Percentiles rank a stretch among this genome's conserved stretches.
These are phyloP conservation scores for Trichosporon sp. DNA, from an alignment of 1,284 basidiomycete genomes.

Conservation along the genomic window DNA sequence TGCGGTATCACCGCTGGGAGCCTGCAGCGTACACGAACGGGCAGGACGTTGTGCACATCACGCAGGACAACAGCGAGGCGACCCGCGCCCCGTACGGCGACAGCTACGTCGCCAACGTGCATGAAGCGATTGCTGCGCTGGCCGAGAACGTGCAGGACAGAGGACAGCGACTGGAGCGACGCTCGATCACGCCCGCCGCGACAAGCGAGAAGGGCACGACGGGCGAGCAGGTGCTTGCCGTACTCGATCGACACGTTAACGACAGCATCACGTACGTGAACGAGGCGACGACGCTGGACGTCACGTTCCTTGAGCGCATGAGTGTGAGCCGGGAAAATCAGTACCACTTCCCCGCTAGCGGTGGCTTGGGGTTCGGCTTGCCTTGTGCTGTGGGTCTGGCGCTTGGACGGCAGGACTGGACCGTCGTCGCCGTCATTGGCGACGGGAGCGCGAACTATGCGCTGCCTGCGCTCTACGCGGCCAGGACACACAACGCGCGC, in stretches of 20 bases:
- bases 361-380: slow-evolving; percentile 30
- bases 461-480: slow-evolving; percentile 25
- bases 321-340: neutral
- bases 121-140: neutral
- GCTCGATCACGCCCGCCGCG: neutral
- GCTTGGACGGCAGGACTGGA: slow-evolving; percentile 23
- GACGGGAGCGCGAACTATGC: slow-evolving; percentile 30
- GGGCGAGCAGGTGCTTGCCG: slow-evolving; percentile 22
- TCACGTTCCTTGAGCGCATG: slow-evolving; percentile 21
- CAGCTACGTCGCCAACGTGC: slow-evolving; percentile 20
- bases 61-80: slow-evolving; percentile 25
- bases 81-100: slow-evolving; percentile 28
- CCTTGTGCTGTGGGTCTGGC: slow-evolving; percentile 25
- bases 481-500: slow-evolving; percentile 19
- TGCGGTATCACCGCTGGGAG: slow-evolving; percentile 31
- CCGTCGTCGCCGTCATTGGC: slow-evolving; percentile 27
- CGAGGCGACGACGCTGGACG: slow-evolving; percentile 27
- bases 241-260: slow-evolving; percentile 9
- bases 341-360: slow-evolving; percentile 30
- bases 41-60: slow-evolving; percentile 26
- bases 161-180: neutral
- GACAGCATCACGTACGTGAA: slow-evolving; percentile 26
- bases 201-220: slow-evolving; percentile 10
- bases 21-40: slow-evolving; percentile 19
- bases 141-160: slow-evolving; percentile 10